Evolutionary conservation across 257 asterid genomes (phyloP).

Genomic region (Plantago major): DNA sequence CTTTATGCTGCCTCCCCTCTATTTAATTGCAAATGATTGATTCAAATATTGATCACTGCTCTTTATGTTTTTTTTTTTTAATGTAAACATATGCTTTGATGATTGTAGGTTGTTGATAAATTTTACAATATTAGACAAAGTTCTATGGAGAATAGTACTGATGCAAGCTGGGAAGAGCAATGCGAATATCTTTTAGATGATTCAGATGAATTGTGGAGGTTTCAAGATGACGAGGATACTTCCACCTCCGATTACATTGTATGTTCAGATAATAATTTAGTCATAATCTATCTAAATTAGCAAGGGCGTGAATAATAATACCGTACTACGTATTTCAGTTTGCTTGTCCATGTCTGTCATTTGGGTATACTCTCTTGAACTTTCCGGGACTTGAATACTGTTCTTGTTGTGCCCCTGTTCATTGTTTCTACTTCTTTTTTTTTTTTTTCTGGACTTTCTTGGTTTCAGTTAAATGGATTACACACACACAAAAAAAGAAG

Average conservation of each 20-base stretch:
- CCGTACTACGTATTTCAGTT: neutral
- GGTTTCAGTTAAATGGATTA: too few relatives aligned
- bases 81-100: conserved; percentile 17
- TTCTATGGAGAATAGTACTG: conserved; percentile 34
- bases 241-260: conserved; percentile 75
- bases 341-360: neutral
- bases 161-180: conserved; percentile 68
- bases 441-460: too few relatives aligned
- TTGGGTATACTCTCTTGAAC: too few relatives aligned
- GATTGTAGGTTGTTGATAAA: conserved; percentile 69
- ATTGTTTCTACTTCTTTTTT: too few relatives aligned
- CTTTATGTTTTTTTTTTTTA: neutral
- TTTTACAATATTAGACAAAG: conserved; percentile 68
- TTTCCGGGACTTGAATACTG: too few relatives aligned
- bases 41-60: conserved; percentile 13
- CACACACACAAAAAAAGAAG: too few relatives aligned
- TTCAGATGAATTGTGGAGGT: conserved; percentile 75
- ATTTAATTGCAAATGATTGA: neutral
- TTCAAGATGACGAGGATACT: conserved; percentile 57
- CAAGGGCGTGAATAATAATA: neutral
- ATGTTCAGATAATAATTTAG: conserved; percentile 28
- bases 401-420: too few relatives aligned
- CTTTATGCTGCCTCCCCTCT: conserved; percentile 14
- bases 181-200: conserved; percentile 70
- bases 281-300: conserved; percentile 1